A percentile compares a stretch with the other conserved stretches of the same genome.
These are phyloP conservation scores for Hyphopichia pseudoburtonii DNA, from an alignment of 1,139 yeast species.

Conservation along the genomic window DNA sequence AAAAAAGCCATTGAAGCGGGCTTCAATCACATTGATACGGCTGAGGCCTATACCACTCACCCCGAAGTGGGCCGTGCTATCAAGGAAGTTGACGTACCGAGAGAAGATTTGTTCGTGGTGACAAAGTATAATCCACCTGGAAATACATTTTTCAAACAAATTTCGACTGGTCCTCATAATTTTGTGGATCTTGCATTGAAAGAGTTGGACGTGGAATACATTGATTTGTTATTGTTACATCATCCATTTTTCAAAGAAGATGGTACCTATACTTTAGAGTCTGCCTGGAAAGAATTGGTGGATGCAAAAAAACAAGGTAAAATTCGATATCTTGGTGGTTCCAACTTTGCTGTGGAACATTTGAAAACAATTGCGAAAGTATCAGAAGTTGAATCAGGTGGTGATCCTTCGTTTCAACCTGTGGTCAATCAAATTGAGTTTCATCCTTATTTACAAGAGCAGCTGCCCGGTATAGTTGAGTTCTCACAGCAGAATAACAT, in stretches of 20 bases:
- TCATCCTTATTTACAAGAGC: constrained; percentile 28
- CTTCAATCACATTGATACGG: constrained; percentile 25
- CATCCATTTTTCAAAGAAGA: constrained; percentile 12
- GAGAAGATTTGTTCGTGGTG: constrained; percentile 24
- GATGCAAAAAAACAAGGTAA: constrained; percentile 27
- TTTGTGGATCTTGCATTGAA: constrained; percentile 36
- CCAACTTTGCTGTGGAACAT: constrained; percentile 23
- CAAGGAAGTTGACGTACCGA: constrained; percentile 10
- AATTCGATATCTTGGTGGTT: constrained; percentile 30
- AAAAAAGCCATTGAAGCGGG: constrained; percentile 15
- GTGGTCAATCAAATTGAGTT: constrained; percentile 29
- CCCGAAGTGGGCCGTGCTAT: constrained; percentile 22
- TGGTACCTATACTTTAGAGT: constrained; percentile 13
- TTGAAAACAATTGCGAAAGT: constrained; percentile 16
- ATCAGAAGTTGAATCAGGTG: constrained; percentile 4
- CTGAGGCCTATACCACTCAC: constrained; percentile 26
- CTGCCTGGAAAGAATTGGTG: constrained; percentile 29
- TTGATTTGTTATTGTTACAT: constrained; percentile 60
- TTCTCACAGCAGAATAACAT: constrained; percentile 17
- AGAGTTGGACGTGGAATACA: constrained; percentile 56
- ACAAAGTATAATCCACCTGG: constrained; percentile 16
- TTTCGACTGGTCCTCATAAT: constrained; percentile 38
- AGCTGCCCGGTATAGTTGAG: constrained; percentile 19
- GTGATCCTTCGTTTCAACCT: constrained; percentile 15
- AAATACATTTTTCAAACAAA: background rate